Base-by-base conservation (phyloP, 2,329 filamentous ascomycete genomes). In the Curvularia lunata region DNA sequence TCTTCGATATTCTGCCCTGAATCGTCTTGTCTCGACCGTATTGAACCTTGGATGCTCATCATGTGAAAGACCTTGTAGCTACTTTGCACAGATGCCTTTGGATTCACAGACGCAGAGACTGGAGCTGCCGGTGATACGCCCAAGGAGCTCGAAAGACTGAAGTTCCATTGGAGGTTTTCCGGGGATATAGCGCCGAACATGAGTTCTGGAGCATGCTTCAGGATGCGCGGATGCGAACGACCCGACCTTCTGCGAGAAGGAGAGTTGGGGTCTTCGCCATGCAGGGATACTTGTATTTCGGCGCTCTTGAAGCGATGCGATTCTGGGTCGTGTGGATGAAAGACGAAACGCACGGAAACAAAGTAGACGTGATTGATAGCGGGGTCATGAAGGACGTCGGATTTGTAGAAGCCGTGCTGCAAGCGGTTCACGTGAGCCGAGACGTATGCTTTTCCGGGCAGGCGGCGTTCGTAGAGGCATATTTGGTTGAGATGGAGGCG, bases 191-290 rank as follows among this genome's bases (percentile, higher is more conserved):
- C 73, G 5, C 80, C 80, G 56, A 78, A 83, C 48, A 82, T 78
- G 18, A 83, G 70, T 65, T 83, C 81, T 9, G 81, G 81, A 4
- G 82, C 81, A 65, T 83, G 81, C 70, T 79, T 80, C 18, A 84
- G 68, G 46, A 84, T 81, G 13, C 75, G 72, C 6, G 81, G 79
- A 48, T 72, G 75, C 10, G 61, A 62, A 10, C 56, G 61, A 2
- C 56, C 54, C 10, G 62, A 59, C 19, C 58, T 46, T 16, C 59
- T 53, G 10, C 28, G 27, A 12, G 59, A 47, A 47, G 42, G 47
- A 6, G 57, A 40, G 19, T 50, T 45, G n/a, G 66, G 51, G 21
- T 62, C 48, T 27, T 60, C 53, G 38, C 72, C 66, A 38, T 75
- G 76, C 3, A 78, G 68, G 4, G 74, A 75, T 2, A 79, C 79